Evolutionary conservation across 2,329 filamentous ascomycete genomes (phyloP), one percentile per base, ranked within the genome.

Genomic region (Coleophoma cylindrospora): DNA sequence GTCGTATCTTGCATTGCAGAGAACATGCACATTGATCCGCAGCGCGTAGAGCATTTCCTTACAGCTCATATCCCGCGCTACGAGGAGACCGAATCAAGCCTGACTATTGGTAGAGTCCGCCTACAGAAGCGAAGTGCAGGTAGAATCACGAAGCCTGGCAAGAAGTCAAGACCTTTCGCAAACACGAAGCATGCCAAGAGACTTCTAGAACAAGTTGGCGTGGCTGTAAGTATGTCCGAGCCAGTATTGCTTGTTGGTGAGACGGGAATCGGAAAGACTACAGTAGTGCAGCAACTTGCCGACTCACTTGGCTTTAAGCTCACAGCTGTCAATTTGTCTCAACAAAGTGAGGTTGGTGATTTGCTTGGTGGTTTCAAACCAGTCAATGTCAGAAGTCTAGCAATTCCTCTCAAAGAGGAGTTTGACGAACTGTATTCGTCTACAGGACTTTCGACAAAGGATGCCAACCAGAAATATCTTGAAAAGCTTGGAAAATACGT

Each of bases 231-330:
- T 54, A 81, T 91, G 61, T 80, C 82, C n/a, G 94, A 99, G 63
- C 91, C 95, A 4, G 81, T 96, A 1, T 73, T 99, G 15, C 81
- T 99, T 27, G 94, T 99, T n/a, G 94, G 94, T 64, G 94, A 99
- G 72, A 99, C 94, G 8, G 94, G 94, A 73, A 96, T 96, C 46
- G 94, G 94, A 61, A 99, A 99, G 70, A 99, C 94, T 0, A 96
- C 94, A 0, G 88, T 94, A 22, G 86, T 99, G 13, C 94, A 99
- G 66, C 91, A 96, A 64, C 75, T 99, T 50, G 91, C 94, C 0
- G 84, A 87, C 51, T 80, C 86, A 3, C 77, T 96, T 27, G 89
- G 91, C 1, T 87, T 91, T 64, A 95, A 89, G 61, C 79, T 99
- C 12, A 87, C 91, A 0, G 89, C 91, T 3, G 91, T 99, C 64